Conservation (phyloP, 371 early-diverging fungal species). For the Chytridiales sp. region DNA sequence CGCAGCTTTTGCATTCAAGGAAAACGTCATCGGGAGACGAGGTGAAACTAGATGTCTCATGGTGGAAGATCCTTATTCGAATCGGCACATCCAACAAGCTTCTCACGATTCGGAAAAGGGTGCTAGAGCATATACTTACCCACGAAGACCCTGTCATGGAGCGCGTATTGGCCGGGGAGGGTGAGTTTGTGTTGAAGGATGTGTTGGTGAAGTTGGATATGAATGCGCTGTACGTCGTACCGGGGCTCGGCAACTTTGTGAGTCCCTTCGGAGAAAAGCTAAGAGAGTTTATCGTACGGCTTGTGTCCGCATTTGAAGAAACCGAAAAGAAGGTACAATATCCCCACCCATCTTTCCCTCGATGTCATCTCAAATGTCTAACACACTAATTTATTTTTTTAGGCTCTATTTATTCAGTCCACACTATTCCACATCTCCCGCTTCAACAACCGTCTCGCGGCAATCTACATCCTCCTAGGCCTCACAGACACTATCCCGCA, state of each 20-base stretch:
- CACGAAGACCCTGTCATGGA: background rate
- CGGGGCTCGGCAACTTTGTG: constrained; percentile 27
- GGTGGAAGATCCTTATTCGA: constrained; percentile 29
- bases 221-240: constrained; percentile 17
- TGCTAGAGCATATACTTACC: constrained; percentile 28
- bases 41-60: constrained; percentile 13
- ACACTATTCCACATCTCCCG: background rate
- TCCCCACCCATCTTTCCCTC: background rate
- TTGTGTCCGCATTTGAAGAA: background rate
- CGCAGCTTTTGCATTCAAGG: constrained; percentile 5
- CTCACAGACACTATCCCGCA: background rate
- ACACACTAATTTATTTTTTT: background rate
- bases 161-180: no score
- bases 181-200: no score
- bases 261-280: constrained; percentile 31
- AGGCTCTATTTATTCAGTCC: background rate
- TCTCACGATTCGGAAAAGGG: constrained; percentile 21
- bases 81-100: constrained; percentile 26
- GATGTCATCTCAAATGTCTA: background rate
- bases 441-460: constrained; percentile 12
- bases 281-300: constrained; percentile 8
- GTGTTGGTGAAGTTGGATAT: constrained; percentile 15
- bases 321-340: background rate
- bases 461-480: constrained; percentile 22
- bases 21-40: background rate